Evolutionary conservation across 2,329 filamentous ascomycete species (phyloP).

Genomic region (Torrubiella hemipterigena): DNA sequence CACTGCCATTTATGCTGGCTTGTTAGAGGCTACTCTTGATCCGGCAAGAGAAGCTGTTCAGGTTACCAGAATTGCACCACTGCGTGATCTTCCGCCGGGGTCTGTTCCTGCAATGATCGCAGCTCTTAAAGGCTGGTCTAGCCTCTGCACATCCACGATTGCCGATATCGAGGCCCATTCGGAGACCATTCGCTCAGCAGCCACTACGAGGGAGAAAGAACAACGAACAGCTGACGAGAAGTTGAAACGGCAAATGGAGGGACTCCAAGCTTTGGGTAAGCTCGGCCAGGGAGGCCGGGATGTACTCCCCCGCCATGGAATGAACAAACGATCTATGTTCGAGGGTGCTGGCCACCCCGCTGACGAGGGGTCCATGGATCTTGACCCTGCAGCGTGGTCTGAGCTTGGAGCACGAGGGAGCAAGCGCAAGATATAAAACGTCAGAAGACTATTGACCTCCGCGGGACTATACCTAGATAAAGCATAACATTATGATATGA

Average conservation of each 20-base stretch:
- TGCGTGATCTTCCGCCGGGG: conserved; percentile 72
- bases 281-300: conserved; percentile 11
- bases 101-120: conserved; percentile 57
- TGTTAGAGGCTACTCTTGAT: conserved; percentile 74
- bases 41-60: conserved; percentile 62
- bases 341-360: conserved; percentile 24
- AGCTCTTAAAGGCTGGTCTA: conserved; percentile 62
- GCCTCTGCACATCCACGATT: conserved; percentile 65
- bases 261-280: conserved; percentile 29
- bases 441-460: too few species aligned
- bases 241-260: conserved; percentile 35
- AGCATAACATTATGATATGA: too few species aligned
- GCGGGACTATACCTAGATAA: too few species aligned
- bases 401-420: too few species aligned
- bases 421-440: conserved; percentile 42
- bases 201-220: conserved; percentile 39
- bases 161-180: conserved; percentile 67
- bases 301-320: conserved; percentile 12
- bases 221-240: conserved; percentile 33
- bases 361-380: conserved; percentile 40
- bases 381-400: too few species aligned
- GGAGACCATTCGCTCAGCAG: conserved; percentile 46
- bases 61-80: conserved; percentile 68
- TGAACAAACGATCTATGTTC: conserved; percentile 25
- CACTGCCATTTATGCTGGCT: conserved; percentile 72